Conservation (phyloP, 768 basidiomycete genomes). For the Hypsizygus marmoreus region DNA sequence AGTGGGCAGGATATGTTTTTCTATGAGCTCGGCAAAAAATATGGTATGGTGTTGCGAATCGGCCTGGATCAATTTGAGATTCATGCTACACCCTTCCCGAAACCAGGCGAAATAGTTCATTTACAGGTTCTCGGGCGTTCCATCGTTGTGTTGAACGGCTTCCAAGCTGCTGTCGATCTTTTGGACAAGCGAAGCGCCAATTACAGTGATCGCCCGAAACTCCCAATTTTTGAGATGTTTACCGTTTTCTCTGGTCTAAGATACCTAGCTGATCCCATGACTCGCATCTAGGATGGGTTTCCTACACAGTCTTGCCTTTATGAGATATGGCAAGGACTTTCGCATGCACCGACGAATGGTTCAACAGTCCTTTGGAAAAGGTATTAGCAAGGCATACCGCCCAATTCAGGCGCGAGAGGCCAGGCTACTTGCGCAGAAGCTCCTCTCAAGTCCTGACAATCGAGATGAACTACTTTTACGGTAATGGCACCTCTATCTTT, state of each 20-base stretch:
- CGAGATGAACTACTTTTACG: constrained; percentile 10
- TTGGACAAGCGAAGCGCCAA: constrained; percentile 27
- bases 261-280: background rate
- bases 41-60: constrained; percentile 26
- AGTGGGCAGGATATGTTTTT: constrained; percentile 27
- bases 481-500: constrained; percentile 2
- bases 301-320: constrained; percentile 18
- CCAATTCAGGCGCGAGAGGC: constrained; percentile 33
- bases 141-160: constrained; percentile 24
- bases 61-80: background rate
- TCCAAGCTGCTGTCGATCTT: constrained; percentile 27
- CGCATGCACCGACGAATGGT: constrained; percentile 20
- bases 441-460: constrained; percentile 25
- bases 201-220: constrained; percentile 26
- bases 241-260: constrained; percentile 6
- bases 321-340: constrained; percentile 24
- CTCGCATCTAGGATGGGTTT: constrained; percentile 16
- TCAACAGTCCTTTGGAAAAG: constrained; percentile 19
- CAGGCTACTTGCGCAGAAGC: constrained; percentile 28
- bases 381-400: constrained; percentile 23
- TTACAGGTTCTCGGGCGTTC: constrained; percentile 25
- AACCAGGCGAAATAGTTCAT: constrained; percentile 25
- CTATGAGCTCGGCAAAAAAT: constrained; percentile 31
- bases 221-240: constrained; percentile 21
- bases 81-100: background rate